These are phyloP conservation scores for Calycina marina DNA, from an alignment of 2,329 filamentous ascomycete genomes.

Conservation along the genomic window DNA sequence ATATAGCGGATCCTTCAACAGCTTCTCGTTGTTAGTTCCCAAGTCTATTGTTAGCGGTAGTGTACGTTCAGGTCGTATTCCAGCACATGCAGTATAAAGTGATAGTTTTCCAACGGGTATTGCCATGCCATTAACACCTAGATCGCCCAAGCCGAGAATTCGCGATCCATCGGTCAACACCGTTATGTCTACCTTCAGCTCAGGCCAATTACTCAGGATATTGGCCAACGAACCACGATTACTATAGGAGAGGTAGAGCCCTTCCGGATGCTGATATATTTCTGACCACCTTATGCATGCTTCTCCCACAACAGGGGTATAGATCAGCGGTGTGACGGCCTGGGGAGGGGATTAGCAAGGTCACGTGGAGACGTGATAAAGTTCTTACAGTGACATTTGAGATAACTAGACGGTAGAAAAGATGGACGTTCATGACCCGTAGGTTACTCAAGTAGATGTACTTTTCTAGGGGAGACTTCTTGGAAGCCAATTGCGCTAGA, in stretches of 20 bases:
- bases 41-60: constrained; percentile 74
- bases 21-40: constrained; percentile 64
- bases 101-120: constrained; percentile 75
- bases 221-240: constrained; percentile 51
- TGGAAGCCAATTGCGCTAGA: constrained; percentile 18
- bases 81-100: constrained; percentile 73
- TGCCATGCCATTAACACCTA: constrained; percentile 70
- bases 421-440: constrained; percentile 17
- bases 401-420: constrained; percentile 20
- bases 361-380: constrained; percentile 3
- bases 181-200: constrained; percentile 47
- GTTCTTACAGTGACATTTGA: constrained; percentile 16
- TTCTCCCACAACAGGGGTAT: constrained; percentile 52
- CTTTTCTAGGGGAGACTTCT: constrained; percentile 19
- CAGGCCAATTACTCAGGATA: constrained; percentile 57
- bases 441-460: constrained; percentile 20
- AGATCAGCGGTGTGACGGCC: constrained; percentile 38
- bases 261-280: constrained; percentile 57
- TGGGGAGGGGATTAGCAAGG: constrained; percentile 3
- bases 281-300: constrained; percentile 62
- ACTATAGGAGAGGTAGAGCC: constrained; percentile 54
- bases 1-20: constrained; percentile 65
- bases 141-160: constrained; percentile 67
- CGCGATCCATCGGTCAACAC: constrained; percentile 39
- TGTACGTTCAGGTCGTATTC: constrained; percentile 65